Conservation (phyloP, 305 asterid genomes). For the Stenogyne calaminthoides region DNA sequence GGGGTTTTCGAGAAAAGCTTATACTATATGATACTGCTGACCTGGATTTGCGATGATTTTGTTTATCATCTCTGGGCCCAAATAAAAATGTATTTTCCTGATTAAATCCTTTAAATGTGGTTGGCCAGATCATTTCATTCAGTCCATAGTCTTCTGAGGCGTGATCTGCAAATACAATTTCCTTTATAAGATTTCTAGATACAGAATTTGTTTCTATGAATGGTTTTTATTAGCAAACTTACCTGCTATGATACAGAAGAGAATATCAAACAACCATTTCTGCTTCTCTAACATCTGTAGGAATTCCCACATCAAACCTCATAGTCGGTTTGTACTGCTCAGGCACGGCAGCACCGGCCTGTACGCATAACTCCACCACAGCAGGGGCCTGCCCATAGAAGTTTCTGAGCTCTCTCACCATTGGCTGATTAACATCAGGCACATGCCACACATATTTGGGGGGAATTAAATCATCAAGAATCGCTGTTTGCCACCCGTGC, state of each 20-base stretch:
- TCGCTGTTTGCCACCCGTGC: conserved; percentile 94
- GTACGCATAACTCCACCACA: conserved; percentile 78
- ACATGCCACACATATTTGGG: conserved; percentile 95
- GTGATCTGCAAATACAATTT: conserved; percentile 20
- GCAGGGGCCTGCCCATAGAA: conserved; percentile 97
- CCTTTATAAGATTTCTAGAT: neutral
- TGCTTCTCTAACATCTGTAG: conserved; percentile 70
- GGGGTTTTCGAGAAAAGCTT: neutral
- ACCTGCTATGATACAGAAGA: conserved; percentile 16
- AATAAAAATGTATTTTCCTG: neutral
- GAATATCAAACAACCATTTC: conserved; percentile 92
- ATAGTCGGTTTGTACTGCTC: conserved; percentile 84
- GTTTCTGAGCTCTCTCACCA: conserved; percentile 71
- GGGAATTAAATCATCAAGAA: conserved; percentile 82
- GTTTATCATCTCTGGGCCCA: neutral
- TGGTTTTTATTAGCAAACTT: conserved; percentile 10
- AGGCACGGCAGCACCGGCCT: conserved; percentile 87
- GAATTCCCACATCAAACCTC: conserved; percentile 96
- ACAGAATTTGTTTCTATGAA: neutral
- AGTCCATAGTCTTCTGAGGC: neutral
- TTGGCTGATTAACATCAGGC: conserved; percentile 51
- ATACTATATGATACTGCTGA: conserved; percentile 16
- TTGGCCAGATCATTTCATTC: neutral
- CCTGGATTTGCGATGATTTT: conserved; percentile 6
- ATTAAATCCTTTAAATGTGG: neutral